Evolutionary conservation across 805 yeast genomes (phyloP), one percentile per base, ranked within the genome.

Genomic region (Saccharomycopsis fodiens): DNA sequence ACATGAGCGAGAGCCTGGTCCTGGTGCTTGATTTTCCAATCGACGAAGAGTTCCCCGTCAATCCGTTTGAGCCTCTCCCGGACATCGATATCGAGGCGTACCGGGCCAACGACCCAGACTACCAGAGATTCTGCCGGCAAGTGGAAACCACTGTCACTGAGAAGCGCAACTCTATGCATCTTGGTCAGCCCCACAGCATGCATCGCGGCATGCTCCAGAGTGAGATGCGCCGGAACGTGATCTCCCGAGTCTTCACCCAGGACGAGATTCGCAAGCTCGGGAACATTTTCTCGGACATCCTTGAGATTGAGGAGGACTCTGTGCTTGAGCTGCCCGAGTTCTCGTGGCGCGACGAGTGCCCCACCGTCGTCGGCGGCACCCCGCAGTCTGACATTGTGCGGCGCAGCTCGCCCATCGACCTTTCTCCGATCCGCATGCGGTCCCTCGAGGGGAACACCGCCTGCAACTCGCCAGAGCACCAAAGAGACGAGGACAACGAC

Each of bases 171-270:
- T 19, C 29, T 13, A n/a, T n/a, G n/a, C n/a, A n/a, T n/a, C n/a
- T 29, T 12, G 32, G 32, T 29, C 13, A 12, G 12, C 32, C 32
- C 32, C 12, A 29, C 32, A n/a, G n/a, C n/a, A n/a, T n/a, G n/a
- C n/a, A n/a, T n/a, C n/a, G n/a, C n/a, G 15, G 15, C 10, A 7
- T 19, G 7, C 19, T 10, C 6, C 36, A 10, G 20, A 6, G 7
- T 32, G 36, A 25, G 16, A 25, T 41, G 17, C 37, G 51, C 19
- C 47, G 39, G 38, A 36, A 47, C 2, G 34, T 50, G 25, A 50
- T 50, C 35, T 44, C 48, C 1, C 43, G 32, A 32, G 51, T 50
- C 16, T 50, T 50, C 35, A 36, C 46, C 12, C 45, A 50, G 25
- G 46, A 43, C 15, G 53, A 50, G 31, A n/a, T 50, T 10, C 19